Conservation (phyloP, 306 rosid genomes). For the Malus fusca region DNA sequence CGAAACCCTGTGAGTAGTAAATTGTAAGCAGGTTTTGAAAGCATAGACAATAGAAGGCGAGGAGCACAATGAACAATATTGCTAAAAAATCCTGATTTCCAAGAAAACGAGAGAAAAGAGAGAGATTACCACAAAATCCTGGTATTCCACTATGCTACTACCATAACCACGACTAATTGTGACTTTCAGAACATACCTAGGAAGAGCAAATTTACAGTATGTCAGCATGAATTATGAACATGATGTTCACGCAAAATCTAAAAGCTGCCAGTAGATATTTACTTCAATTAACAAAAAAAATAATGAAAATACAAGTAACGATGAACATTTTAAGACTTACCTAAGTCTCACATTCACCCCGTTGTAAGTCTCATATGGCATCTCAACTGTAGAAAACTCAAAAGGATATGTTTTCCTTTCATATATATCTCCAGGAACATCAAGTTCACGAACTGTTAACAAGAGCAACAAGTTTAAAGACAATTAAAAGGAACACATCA, state of each 20-base stretch:
- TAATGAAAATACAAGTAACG: neutral
- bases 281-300: neutral
- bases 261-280: neutral
- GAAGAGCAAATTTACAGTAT: conserved; percentile 18
- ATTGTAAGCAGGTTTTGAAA: too few species aligned
- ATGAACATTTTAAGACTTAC: conserved; percentile 24
- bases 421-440: conserved; percentile 94
- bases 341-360: conserved; percentile 97
- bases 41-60: neutral
- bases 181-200: conserved; percentile 91
- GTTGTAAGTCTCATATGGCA: conserved; percentile 97
- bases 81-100: neutral
- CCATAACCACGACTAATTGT: conserved; percentile 92
- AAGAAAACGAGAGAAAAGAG: neutral
- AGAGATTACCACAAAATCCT: conserved; percentile 76
- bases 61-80: neutral
- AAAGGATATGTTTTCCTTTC: conserved; percentile 90
- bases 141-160: conserved; percentile 88
- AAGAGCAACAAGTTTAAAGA: neutral
- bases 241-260: neutral
- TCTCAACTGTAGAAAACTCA: conserved; percentile 95
- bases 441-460: conserved; percentile 84
- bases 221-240: conserved; percentile 9
- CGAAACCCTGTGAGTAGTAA: neutral
- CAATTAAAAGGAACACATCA: neutral